Percentiles rank a stretch among this genome's conserved stretches.
Conservation (phyloP, 2,329 filamentous ascomycete genomes). For the Diplodia sapinea region DNA sequence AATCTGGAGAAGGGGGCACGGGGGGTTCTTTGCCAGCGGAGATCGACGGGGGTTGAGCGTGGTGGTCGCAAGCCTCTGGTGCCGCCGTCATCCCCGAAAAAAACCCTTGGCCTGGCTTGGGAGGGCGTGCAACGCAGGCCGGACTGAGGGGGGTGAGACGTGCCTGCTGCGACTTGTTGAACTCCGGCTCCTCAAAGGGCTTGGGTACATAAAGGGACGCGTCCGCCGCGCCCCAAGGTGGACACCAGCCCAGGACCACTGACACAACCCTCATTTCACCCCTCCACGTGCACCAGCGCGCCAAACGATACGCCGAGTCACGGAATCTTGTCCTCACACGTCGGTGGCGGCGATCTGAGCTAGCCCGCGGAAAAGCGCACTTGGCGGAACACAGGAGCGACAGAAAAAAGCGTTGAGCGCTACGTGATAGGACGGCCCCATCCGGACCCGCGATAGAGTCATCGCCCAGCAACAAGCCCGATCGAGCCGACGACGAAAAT, state of each 20-base stretch:
- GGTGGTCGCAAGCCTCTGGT: neutral
- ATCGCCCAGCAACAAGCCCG: constrained; percentile 4
- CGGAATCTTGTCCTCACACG: neutral
- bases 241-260: neutral
- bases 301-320: constrained; percentile 17
- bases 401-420: constrained; percentile 28
- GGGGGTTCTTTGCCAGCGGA: constrained; percentile 11
- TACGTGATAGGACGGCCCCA: constrained; percentile 21
- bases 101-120: constrained; percentile 25
- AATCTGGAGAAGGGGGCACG: constrained; percentile 23
- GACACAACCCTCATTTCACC: constrained; percentile 10
- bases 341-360: constrained; percentile 4
- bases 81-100: constrained; percentile 20
- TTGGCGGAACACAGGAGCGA: constrained; percentile 1
- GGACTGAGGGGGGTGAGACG: constrained; percentile 22
- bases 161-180: constrained; percentile 24
- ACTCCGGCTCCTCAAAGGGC: constrained; percentile 23
- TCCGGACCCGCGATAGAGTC: constrained; percentile 26
- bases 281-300: constrained; percentile 10
- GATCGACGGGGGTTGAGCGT: constrained; percentile 15
- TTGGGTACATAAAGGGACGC: constrained; percentile 11
- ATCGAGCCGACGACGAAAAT: neutral
- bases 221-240: neutral
- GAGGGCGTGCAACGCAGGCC: constrained; percentile 10
- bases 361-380: constrained; percentile 23